Conservation (phyloP, 129 eudicot genomes). For the Artemisia annua region DNA sequence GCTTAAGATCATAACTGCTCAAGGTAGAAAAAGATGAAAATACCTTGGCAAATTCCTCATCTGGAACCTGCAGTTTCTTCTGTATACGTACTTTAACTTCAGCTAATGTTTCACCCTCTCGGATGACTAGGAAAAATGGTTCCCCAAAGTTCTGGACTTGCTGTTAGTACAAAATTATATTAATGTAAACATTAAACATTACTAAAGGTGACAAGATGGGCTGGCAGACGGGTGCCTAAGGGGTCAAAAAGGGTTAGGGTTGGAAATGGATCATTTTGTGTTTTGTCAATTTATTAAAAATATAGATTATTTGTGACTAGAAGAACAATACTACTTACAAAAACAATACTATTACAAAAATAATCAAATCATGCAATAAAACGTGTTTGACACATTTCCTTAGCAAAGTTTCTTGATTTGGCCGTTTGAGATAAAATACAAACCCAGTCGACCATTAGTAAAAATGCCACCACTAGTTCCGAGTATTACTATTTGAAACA, state of each 20-base stretch:
- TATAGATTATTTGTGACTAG: background rate
- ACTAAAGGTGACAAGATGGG: no score
- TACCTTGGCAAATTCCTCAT: constrained; percentile 91
- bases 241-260: no score
- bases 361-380: background rate
- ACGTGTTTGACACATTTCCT: background rate
- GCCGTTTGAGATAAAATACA: no score
- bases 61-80: constrained; percentile 78
- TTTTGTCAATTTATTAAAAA: no score
- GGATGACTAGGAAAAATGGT: constrained; percentile 79
- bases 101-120: constrained; percentile 76
- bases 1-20: background rate
- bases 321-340: background rate
- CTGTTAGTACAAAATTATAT: constrained; percentile 32
- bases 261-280: no score
- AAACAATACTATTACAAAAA: no score
- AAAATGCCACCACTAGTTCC: no score
- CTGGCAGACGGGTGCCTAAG: no score
- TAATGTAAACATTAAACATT: background rate
- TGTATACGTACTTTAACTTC: constrained; percentile 74
- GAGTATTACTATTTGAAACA: no score
- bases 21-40: background rate
- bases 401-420: background rate
- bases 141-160: constrained; percentile 80
- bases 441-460: no score